These are phyloP conservation scores for Ogataea glucozyma DNA, from an alignment of 805 yeast species.

Conservation along the genomic window DNA sequence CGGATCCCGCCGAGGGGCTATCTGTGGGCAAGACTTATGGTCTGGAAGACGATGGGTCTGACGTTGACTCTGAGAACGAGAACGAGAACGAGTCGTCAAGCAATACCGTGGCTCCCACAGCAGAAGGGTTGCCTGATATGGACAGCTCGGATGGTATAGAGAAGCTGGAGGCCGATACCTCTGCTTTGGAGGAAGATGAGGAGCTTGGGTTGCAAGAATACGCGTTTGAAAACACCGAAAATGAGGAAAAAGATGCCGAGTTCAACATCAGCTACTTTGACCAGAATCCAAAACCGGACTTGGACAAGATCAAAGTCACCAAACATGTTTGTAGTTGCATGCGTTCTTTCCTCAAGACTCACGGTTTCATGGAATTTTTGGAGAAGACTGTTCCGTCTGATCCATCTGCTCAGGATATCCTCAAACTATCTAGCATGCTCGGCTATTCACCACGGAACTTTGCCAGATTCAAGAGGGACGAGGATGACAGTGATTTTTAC, in stretches of 20 bases:
- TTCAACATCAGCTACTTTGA: slow-evolving; percentile 17
- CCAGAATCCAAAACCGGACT: slow-evolving; percentile 20
- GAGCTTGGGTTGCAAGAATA: slow-evolving; percentile 12
- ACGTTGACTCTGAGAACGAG: slow-evolving; percentile 6
- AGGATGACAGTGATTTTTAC: slow-evolving; percentile 15
- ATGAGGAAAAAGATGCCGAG: slow-evolving; percentile 9
- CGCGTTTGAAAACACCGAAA: slow-evolving; percentile 4
- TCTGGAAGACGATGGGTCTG: no score
- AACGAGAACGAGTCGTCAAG: slow-evolving; percentile 7
- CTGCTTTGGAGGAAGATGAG: slow-evolving; percentile 3
- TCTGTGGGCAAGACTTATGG: slow-evolving; percentile 15
- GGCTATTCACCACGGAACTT: slow-evolving; percentile 49
- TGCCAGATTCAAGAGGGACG: slow-evolving; percentile 14
- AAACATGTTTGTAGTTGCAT: slow-evolving; percentile 47
- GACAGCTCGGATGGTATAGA: slow-evolving; percentile 8
- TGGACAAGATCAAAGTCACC: slow-evolving; percentile 32
- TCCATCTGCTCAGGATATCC: slow-evolving; percentile 58
- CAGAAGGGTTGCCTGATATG: slow-evolving; percentile 4
- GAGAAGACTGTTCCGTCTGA: slow-evolving; percentile 56
- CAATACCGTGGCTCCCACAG: background rate
- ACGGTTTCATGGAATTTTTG: slow-evolving; percentile 61
- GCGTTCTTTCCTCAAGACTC: slow-evolving; percentile 52
- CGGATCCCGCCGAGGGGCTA: slow-evolving; percentile 10
- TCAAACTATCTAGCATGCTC: slow-evolving; percentile 55
- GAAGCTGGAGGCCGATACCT: slow-evolving; percentile 1